phyloP scores from a whole-genome alignment of 2,329 filamentous ascomycete genomes.

The Colletotrichum karsti region DNA sequence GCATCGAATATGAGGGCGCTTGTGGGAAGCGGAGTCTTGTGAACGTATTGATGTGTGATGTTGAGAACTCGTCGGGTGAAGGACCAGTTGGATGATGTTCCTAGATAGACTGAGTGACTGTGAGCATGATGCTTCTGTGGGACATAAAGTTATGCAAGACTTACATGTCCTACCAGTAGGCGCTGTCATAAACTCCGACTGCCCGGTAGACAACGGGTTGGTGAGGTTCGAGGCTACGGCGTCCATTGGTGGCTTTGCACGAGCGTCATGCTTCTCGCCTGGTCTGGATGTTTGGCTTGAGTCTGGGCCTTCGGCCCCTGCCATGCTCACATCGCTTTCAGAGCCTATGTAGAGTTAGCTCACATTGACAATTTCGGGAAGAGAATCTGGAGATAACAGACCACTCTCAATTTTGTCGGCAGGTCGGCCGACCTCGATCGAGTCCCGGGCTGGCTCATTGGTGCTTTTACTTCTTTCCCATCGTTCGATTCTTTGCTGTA shows the following conservation, averaged over 20 bases:
- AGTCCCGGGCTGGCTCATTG: constrained; percentile 1
- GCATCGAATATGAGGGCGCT: constrained; percentile 59
- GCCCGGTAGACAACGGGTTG: constrained; percentile 51
- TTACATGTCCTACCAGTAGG: constrained; percentile 51
- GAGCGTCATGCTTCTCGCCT: neutral
- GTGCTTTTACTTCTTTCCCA: constrained; percentile 18
- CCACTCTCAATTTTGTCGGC: constrained; percentile 2
- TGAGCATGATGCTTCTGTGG: neutral
- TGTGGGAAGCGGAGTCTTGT: constrained; percentile 50
- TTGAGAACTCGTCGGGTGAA: constrained; percentile 59
- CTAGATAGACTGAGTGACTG: constrained; percentile 54
- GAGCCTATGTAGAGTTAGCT: neutral
- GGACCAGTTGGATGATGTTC: constrained; percentile 65
- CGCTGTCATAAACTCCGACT: constrained; percentile 50
- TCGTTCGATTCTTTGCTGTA: constrained; percentile 27
- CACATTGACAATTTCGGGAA: neutral
- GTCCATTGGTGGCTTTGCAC: constrained; percentile 30
- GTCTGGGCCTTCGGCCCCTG: neutral
- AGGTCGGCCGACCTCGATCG: neutral
- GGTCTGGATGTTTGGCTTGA: neutral
- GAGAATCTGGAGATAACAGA: neutral
- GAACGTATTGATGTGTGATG: constrained; percentile 55
- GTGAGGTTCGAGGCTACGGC: constrained; percentile 42
- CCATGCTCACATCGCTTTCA: neutral
- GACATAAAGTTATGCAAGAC: constrained; percentile 31